phyloP scores from a whole-genome alignment of 2,329 filamentous ascomycete genomes.

The Shiraia bambusicola region DNA sequence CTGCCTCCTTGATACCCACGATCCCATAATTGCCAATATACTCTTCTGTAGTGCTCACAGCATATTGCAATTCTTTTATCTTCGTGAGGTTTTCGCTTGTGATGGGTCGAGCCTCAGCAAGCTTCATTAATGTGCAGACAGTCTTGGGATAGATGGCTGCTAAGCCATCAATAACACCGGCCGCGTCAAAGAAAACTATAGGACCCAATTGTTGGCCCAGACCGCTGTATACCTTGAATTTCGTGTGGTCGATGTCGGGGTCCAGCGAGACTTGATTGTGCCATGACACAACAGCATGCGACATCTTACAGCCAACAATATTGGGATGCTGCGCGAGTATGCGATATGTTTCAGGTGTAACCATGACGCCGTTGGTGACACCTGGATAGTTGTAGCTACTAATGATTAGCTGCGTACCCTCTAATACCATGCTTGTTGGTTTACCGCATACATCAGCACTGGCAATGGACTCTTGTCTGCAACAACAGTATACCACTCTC shows the following conservation, averaged over 20 bases:
- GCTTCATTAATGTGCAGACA: slow-evolving; percentile 59
- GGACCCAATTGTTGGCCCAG: slow-evolving; percentile 67
- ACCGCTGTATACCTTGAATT: slow-evolving; percentile 65
- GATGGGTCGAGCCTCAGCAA: slow-evolving; percentile 46
- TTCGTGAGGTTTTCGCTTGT: slow-evolving; percentile 47
- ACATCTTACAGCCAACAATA: slow-evolving; percentile 70
- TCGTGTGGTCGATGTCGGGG: slow-evolving; percentile 59
- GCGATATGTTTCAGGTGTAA: slow-evolving; percentile 60
- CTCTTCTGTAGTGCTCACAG: slow-evolving; percentile 63
- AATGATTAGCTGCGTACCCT: slow-evolving; percentile 9
- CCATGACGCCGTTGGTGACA: slow-evolving; percentile 65
- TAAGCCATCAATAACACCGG: slow-evolving; percentile 66
- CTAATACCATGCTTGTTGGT: neutral
- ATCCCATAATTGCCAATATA: slow-evolving; percentile 61
- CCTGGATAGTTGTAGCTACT: slow-evolving; percentile 66
- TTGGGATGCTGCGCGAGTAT: slow-evolving; percentile 63
- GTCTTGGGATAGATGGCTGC: slow-evolving; percentile 66
- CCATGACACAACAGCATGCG: slow-evolving; percentile 66
- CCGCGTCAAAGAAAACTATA: slow-evolving; percentile 62
- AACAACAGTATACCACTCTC: slow-evolving; percentile 62
- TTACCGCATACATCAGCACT: slow-evolving; percentile 57
- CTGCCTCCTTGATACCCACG: slow-evolving; percentile 66
- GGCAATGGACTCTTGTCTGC: slow-evolving; percentile 62
- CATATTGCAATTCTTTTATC: slow-evolving; percentile 60
- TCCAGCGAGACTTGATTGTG: slow-evolving; percentile 62